Conservation (phyloP, 2,329 filamentous ascomycete species). For the Exophiala xenobiotica region DNA sequence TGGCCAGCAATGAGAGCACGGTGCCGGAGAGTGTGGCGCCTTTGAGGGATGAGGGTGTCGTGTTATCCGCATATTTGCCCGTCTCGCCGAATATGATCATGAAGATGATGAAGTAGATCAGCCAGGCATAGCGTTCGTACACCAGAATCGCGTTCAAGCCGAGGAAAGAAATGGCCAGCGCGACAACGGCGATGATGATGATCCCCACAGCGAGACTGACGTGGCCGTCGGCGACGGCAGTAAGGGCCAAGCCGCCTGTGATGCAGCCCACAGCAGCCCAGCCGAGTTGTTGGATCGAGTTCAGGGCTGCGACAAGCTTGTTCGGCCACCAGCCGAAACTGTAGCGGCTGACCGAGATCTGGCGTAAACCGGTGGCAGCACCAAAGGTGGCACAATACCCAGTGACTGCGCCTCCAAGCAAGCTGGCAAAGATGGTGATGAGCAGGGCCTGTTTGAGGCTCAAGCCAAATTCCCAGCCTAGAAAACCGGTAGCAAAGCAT, state of each 20-base stretch:
- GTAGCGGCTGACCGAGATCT: conserved; percentile 33
- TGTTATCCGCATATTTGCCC: conserved; percentile 43
- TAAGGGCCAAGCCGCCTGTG: conserved; percentile 36
- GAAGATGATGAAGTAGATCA: conserved; percentile 40
- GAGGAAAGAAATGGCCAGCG: conserved; percentile 32
- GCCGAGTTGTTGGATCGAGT: conserved; percentile 33
- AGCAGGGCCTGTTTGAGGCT: conserved; percentile 30
- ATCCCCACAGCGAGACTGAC: conserved; percentile 35
- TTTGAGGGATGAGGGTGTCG: conserved; percentile 36
- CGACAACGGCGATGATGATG: conserved; percentile 34
- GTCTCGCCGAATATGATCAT: conserved; percentile 52
- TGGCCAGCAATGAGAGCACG: conserved; percentile 26
- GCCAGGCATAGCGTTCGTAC: conserved; percentile 37
- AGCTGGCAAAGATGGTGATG: conserved; percentile 30
- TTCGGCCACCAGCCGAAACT: conserved; percentile 34
- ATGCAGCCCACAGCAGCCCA: conserved; percentile 37
- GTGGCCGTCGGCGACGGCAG: conserved; percentile 36
- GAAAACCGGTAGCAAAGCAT: conserved; percentile 36
- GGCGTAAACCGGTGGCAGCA: conserved; percentile 37
- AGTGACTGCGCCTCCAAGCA: conserved; percentile 29
- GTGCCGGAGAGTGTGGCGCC: conserved; percentile 38
- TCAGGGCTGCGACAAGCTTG: conserved; percentile 33
- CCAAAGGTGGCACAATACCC: conserved; percentile 37
- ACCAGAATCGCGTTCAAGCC: conserved; percentile 33
- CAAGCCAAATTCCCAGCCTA: conserved; percentile 33